Evolutionary conservation across 148 eudicot species (phyloP), one percentile per base, ranked within the genome.

Genomic region (Silene conica): DNA sequence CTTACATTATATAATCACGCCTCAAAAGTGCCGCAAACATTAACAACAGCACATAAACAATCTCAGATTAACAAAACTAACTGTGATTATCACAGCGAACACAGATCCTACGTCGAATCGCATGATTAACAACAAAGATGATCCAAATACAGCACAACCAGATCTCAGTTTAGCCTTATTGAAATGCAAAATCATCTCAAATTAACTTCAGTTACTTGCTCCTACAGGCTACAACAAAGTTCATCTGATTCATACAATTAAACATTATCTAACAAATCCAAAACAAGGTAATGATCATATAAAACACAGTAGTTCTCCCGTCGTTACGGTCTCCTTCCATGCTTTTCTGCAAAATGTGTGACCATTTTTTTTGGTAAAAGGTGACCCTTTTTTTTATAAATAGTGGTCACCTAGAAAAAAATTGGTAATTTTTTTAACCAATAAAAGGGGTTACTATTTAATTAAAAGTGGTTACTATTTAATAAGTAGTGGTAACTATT

Each of bases 91-190:
- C 16, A 62, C 38, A 50, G 16, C 12, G 9, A 8, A 10, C 23
- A 63, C 62, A 10, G 70, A 77, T 77, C 75, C 71, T 12, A 26
- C 18, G 3, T 18, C 0, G 38, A 68, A 23, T 9, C 65, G 25
- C 14, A 20, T 50, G 48, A 70, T 16, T 26, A 64, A 65, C 18
- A 15, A 13, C 55, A 34, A 43, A 20, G 56, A 65, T 8, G 7
- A 9, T 64, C 0, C 22, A 8, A 26, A 68, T 25, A 2, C 65
- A 52, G 38, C 67, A 58, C 34, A 63, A n/a, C 34, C 78, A 76
- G 78, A 76, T 76, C 78, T 72, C 13, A 7, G 25, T 3, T 6
- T 38, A 38, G 69, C 14, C 69, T 50, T 41, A 4, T 31, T 46
- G 8, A 0, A 72, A 12, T 19, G 18, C 1, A 10, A 61, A 38